These are phyloP conservation scores for Leucocoprinus birnbaumii DNA, from an alignment of 768 basidiomycete genomes.

Conservation along the genomic window DNA sequence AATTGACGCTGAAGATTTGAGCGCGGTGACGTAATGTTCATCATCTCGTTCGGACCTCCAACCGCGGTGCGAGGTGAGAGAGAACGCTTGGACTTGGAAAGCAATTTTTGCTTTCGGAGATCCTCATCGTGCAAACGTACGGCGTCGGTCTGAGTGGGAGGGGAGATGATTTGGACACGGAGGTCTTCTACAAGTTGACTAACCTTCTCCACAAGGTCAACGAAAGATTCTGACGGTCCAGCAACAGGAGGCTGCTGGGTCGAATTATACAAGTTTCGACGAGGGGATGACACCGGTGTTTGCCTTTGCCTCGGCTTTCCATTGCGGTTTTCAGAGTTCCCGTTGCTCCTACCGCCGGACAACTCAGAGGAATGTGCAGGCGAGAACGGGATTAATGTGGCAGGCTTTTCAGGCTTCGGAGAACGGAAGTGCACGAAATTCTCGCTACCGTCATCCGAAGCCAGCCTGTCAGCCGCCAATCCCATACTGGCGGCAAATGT, in stretches of 20 bases:
- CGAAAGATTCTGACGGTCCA: neutral
- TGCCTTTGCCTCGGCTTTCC: neutral
- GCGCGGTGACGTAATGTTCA: neutral
- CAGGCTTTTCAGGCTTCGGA: neutral
- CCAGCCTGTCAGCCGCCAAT: neutral
- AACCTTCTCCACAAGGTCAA: slow-evolving; percentile 5
- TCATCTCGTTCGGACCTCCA: neutral
- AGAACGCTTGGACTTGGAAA: neutral
- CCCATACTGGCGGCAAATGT: neutral
- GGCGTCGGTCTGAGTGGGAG: neutral
- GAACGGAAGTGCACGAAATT: neutral
- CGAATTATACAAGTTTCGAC: too few species aligned
- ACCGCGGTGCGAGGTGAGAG: too few species aligned
- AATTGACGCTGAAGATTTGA: neutral
- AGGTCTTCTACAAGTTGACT: slow-evolving; percentile 4
- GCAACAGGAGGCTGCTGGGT: too few species aligned
- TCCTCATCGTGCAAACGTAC: neutral
- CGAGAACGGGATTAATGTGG: neutral
- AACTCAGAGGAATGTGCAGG: neutral
- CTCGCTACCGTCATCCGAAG: slow-evolving; percentile 1
- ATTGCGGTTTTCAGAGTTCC: neutral
- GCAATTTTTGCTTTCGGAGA: neutral
- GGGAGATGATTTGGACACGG: slow-evolving; percentile 1
- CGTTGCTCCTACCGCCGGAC: neutral
- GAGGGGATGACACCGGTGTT: neutral